Evolutionary conservation across 2,329 filamentous ascomycete species (phyloP).

Genomic region (Botrytis porri): DNA sequence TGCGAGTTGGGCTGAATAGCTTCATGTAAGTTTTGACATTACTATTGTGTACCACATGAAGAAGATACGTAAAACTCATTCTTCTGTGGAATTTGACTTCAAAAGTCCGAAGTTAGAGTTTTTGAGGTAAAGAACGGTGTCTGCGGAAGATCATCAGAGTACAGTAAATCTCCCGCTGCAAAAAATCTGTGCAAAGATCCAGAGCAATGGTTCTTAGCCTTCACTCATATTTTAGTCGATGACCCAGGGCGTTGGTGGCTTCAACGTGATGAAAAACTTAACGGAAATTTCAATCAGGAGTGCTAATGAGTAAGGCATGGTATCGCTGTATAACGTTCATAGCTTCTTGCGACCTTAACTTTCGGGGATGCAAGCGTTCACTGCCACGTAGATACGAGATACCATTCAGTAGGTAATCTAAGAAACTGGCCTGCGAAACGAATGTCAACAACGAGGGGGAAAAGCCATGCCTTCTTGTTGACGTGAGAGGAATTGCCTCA

Average conservation of each 20-base stretch:
- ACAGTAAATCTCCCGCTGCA: not conserved
- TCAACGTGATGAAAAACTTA: not conserved
- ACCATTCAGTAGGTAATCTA: not conserved
- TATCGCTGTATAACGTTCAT: not conserved
- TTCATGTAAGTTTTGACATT: not conserved
- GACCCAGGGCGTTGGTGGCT: not conserved
- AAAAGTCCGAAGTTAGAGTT: not conserved
- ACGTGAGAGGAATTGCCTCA: not conserved
- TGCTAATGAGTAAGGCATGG: not conserved
- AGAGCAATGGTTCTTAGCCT: not conserved
- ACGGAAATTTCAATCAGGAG: not conserved
- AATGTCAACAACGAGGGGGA: not conserved
- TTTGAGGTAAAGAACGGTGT: not conserved
- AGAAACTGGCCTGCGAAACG: not conserved
- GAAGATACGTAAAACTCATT: not conserved
- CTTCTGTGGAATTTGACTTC: not conserved
- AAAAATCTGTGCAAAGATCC: not conserved
- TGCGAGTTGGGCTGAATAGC: not conserved
- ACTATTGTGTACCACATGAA: not conserved
- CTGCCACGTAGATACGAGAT: constrained; percentile 2
- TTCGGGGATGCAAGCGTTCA: not conserved
- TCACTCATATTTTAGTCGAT: not conserved
- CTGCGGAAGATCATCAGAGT: not conserved
- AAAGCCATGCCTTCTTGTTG: not conserved
- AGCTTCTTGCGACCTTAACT: not conserved